Evolutionary conservation across 164 flowering plant species (phyloP).

Genomic region (Magnolia kwangsiensis): DNA sequence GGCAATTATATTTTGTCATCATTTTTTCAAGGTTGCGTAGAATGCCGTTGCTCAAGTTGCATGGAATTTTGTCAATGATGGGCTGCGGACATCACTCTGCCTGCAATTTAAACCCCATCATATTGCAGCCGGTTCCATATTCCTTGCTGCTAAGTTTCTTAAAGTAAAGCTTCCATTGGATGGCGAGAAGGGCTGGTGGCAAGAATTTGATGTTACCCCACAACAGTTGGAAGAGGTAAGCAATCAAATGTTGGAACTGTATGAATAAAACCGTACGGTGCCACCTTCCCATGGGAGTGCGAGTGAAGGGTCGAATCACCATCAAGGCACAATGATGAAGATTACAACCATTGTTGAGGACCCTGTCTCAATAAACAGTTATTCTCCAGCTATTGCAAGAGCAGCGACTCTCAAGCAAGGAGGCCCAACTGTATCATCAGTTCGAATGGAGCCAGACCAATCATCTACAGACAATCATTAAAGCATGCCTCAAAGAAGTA

Average conservation of each 20-base stretch:
- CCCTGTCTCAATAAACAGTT: constrained; percentile 18
- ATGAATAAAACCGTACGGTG: constrained; percentile 68
- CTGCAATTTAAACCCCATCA: constrained; percentile 86
- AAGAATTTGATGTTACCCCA: constrained; percentile 89
- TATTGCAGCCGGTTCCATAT: constrained; percentile 87
- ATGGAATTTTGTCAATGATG: constrained; percentile 90
- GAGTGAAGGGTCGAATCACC: constrained; percentile 55
- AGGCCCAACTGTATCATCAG: constrained; percentile 24
- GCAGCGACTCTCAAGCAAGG: constrained; percentile 21
- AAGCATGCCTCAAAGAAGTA: constrained; percentile 26
- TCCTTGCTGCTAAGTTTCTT: constrained; percentile 85
- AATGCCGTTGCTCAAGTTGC: constrained; percentile 86
- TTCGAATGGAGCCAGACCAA: constrained; percentile 30
- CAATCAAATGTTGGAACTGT: constrained; percentile 95
- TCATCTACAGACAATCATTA: constrained; percentile 38
- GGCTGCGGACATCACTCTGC: constrained; percentile 88
- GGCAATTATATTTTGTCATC: too few species aligned
- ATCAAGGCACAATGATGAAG: constrained; percentile 34
- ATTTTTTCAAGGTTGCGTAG: constrained; percentile 76
- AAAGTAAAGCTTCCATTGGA: constrained; percentile 82
- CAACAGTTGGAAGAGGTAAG: constrained; percentile 94
- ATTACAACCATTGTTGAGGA: constrained; percentile 46
- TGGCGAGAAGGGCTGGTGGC: constrained; percentile 92
- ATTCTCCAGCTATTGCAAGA: constrained; percentile 21
- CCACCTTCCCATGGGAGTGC: constrained; percentile 69